Conservation (phyloP, 129 eudicot genomes). For the Flaveria linearis region DNA sequence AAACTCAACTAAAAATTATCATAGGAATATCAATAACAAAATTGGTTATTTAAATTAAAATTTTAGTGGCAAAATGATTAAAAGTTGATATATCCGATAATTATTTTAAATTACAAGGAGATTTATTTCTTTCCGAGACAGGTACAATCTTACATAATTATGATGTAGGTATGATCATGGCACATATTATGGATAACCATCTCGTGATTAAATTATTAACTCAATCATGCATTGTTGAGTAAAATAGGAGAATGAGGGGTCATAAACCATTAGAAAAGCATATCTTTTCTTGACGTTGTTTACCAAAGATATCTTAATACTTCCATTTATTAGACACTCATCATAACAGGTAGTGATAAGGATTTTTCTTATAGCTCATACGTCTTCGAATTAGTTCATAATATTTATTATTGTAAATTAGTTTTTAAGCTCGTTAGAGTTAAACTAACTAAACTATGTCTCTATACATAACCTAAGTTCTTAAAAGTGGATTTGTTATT, state of each 20-base stretch:
- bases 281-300: not conserved
- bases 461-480: too few species aligned
- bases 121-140: not conserved
- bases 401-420: too few species aligned
- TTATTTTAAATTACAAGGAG: not conserved
- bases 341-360: too few species aligned
- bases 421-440: too few species aligned
- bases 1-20: too few species aligned
- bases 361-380: too few species aligned
- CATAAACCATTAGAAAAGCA: not conserved
- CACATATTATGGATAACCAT: conserved; percentile 31
- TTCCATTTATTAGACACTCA: too few species aligned
- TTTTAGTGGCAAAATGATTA: not conserved
- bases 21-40: too few species aligned
- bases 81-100: not conserved
- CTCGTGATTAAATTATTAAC: conserved; percentile 23
- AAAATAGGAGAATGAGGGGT: conserved; percentile 18
- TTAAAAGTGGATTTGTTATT: too few species aligned
- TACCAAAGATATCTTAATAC: not conserved
- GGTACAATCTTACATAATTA: conserved; percentile 11
- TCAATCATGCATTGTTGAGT: conserved; percentile 21
- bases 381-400: too few species aligned
- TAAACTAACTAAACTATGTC: too few species aligned
- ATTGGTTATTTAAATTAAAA: too few species aligned
- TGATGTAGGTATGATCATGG: conserved; percentile 32